These are phyloP conservation scores for Venturia pyrina DNA, from an alignment of 2,329 filamentous ascomycete species.

Conservation along the genomic window DNA sequence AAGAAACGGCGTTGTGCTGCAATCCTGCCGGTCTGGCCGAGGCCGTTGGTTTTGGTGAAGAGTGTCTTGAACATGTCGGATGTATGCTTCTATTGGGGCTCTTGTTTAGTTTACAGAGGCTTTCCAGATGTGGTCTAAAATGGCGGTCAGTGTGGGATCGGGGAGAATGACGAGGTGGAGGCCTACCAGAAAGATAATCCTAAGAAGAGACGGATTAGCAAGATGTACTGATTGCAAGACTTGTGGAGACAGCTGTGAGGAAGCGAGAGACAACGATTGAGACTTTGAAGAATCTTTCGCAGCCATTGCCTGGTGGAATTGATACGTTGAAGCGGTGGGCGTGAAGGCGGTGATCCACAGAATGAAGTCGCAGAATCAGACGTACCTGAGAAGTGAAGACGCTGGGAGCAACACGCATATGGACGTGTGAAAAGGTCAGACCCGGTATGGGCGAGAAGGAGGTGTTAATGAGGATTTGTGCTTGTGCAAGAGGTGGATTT, in stretches of 20 bases:
- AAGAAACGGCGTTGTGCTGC: slow-evolving; percentile 44
- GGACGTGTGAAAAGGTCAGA: background rate
- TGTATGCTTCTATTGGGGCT: slow-evolving; percentile 15
- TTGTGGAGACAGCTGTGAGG: background rate
- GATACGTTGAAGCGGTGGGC: background rate
- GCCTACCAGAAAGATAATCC: slow-evolving; percentile 56
- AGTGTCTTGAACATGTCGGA: slow-evolving; percentile 45
- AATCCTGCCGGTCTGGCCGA: slow-evolving; percentile 31
- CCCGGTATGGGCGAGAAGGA: background rate
- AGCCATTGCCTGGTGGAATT: background rate
- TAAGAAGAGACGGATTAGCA: slow-evolving; percentile 18
- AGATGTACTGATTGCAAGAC: background rate
- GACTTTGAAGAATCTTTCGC: background rate
- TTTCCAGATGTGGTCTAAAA: slow-evolving; percentile 56
- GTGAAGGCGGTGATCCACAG: background rate
- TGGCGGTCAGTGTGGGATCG: slow-evolving; percentile 19
- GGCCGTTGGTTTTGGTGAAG: slow-evolving; percentile 40
- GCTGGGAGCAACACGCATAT: slow-evolving; percentile 27
- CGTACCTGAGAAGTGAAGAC: slow-evolving; percentile 45
- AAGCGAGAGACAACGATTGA: background rate
- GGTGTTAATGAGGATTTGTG: background rate
- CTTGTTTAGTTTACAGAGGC: slow-evolving; percentile 48
- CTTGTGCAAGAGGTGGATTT: background rate
- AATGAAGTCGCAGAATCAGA: slow-evolving; percentile 12
- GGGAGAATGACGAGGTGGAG: slow-evolving; percentile 13